Evolutionary conservation across 2,329 filamentous ascomycete genomes (phyloP).

Genomic region (Diaporthe helianthi): DNA sequence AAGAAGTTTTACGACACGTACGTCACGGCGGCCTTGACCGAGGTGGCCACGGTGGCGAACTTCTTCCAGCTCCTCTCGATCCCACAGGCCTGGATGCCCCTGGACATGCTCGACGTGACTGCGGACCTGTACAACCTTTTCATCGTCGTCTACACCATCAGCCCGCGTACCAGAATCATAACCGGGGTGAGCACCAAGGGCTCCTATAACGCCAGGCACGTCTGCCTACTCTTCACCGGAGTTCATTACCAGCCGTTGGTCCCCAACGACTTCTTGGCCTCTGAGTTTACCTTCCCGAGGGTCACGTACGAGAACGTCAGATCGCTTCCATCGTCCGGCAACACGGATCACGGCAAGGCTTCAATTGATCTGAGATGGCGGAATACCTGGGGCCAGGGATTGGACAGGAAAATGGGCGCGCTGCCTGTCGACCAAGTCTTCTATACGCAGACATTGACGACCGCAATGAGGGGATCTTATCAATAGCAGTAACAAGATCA

Average conservation of each 20-base stretch:
- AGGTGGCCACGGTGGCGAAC: conserved; percentile 36
- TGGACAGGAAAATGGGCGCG: conserved; percentile 4
- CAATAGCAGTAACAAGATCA: not conserved
- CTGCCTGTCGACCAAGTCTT: not conserved
- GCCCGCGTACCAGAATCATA: conserved; percentile 20
- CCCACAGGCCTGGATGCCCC: conserved; percentile 41
- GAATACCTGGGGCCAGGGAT: not conserved
- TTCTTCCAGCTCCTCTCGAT: conserved; percentile 44
- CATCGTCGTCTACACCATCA: conserved; percentile 43
- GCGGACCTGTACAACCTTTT: conserved; percentile 46
- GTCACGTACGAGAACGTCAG: conserved; percentile 36
- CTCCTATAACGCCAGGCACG: conserved; percentile 44
- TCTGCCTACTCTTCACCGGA: conserved; percentile 41
- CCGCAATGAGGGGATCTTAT: conserved; percentile 3
- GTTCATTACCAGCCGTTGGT: conserved; percentile 44
- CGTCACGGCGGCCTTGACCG: not conserved
- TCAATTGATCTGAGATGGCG: conserved; percentile 19
- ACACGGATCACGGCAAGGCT: conserved; percentile 3
- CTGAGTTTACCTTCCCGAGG: conserved; percentile 45
- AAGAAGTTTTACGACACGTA: conserved; percentile 36
- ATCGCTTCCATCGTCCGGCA: not conserved
- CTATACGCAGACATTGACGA: not conserved
- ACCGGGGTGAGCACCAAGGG: conserved; percentile 42
- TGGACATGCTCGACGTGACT: conserved; percentile 42
- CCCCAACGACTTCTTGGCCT: conserved; percentile 43